Evolutionary conservation across 441 rosid genomes (phyloP).

Genomic region (Biscutella laevigata): DNA sequence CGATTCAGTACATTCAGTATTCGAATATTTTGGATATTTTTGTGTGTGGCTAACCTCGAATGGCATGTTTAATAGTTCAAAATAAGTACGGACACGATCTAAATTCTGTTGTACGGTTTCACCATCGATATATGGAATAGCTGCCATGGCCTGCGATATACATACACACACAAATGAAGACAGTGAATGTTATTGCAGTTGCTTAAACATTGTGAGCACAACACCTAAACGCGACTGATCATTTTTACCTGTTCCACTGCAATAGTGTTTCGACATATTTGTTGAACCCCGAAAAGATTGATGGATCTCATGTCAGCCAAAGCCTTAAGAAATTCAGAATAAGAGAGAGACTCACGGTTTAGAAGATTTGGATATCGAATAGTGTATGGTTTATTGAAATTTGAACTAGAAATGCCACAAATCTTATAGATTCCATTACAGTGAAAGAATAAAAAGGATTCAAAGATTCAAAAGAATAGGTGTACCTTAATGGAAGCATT

Average conservation of each 20-base stretch:
- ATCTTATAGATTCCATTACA: not conserved
- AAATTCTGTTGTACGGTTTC: constrained; percentile 64
- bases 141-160: constrained; percentile 70
- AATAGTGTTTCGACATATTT: constrained; percentile 87
- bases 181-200: not conserved
- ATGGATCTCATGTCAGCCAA: constrained; percentile 74
- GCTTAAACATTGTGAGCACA: not conserved
- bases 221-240: too few relatives aligned
- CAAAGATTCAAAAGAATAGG: constrained; percentile 6
- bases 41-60: constrained; percentile 51
- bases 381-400: not conserved
- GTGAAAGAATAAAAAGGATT: not conserved
- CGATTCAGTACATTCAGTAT: too few relatives aligned
- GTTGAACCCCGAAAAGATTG: constrained; percentile 99
- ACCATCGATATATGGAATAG: constrained; percentile 75
- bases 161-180: constrained; percentile 4
- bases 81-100: constrained; percentile 85
- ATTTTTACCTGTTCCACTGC: constrained; percentile 94
- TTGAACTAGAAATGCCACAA: not conserved
- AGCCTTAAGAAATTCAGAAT: constrained; percentile 39
- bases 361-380: not conserved
- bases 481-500: constrained; percentile 82
- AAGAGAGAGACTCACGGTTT: not conserved
- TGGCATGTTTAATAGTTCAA: constrained; percentile 90
- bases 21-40: too few relatives aligned